Conservation (phyloP, 176 grass and related monocot genomes). For the Thinopyrum elongatum region DNA sequence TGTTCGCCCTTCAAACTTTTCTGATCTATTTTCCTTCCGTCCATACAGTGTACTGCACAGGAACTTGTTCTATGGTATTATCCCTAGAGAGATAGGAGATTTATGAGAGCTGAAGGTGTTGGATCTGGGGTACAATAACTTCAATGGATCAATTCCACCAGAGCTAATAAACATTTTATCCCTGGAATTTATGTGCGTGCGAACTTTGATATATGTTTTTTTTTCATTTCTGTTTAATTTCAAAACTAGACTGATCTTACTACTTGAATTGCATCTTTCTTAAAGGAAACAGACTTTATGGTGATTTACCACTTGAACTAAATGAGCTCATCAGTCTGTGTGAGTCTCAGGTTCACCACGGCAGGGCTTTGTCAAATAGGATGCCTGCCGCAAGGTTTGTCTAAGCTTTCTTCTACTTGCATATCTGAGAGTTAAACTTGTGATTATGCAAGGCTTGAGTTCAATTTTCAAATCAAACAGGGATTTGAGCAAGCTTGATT, state of each 20-base stretch:
- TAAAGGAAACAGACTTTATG: constrained; percentile 38
- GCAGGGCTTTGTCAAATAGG: constrained; percentile 7
- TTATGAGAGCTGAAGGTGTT: constrained; percentile 42
- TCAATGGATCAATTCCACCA: constrained; percentile 42
- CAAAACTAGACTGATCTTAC: neutral
- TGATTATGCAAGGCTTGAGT: neutral
- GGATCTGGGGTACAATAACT: constrained; percentile 52
- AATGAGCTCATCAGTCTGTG: constrained; percentile 16
- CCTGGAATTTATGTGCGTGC: constrained; percentile 2
- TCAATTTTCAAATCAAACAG: neutral
- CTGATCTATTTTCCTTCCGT: constrained; percentile 11
- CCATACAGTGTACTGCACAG: constrained; percentile 42
- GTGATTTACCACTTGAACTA: constrained; percentile 12
- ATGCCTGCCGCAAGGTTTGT: constrained; percentile 21
- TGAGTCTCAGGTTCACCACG: constrained; percentile 23
- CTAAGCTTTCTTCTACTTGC: neutral
- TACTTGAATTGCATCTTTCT: constrained; percentile 37
- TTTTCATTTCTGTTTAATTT: constrained; percentile 7
- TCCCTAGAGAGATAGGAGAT: constrained; percentile 11
- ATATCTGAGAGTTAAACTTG: too few species aligned
- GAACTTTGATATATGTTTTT: neutral
- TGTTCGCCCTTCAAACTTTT: neutral
- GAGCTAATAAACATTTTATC: constrained; percentile 28
- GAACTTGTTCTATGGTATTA: constrained; percentile 47
- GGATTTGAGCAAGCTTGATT: neutral